Conservation (phyloP, 495 filamentous ascomycete species). For the Gamarada debralockiae region DNA sequence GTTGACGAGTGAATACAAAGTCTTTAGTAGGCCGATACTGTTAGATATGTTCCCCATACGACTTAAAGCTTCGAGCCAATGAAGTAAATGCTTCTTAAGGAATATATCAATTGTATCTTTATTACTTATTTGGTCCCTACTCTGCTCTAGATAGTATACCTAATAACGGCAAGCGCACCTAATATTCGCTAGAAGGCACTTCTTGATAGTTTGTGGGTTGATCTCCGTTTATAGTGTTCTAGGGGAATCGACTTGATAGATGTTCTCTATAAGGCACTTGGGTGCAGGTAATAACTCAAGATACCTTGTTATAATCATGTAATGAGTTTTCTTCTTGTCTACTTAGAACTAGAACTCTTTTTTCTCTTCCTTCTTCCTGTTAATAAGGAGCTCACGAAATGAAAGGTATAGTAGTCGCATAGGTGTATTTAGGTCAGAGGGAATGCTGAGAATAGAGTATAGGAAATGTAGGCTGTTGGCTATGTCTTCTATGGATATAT, state of each 20-base stretch:
- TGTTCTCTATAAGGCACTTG: neutral
- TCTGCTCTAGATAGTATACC: slow-evolving; percentile 33
- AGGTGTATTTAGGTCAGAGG: too few species aligned
- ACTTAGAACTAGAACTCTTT: too few species aligned
- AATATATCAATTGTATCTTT: slow-evolving; percentile 22
- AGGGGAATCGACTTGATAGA: neutral
- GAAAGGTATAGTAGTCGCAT: too few species aligned
- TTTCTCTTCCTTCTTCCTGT: too few species aligned
- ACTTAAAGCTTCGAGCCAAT: slow-evolving; percentile 21
- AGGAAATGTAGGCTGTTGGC: too few species aligned
- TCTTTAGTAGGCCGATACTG: slow-evolving; percentile 19
- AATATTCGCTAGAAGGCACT: neutral
- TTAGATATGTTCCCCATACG: slow-evolving; percentile 31
- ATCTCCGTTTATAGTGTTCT: neutral
- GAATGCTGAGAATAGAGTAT: too few species aligned
- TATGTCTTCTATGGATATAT: too few species aligned
- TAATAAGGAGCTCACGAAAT: too few species aligned
- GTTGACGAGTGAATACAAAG: neutral
- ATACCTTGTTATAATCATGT: too few species aligned
- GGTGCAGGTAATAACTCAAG: too few species aligned
- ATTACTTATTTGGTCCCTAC: slow-evolving; percentile 6
- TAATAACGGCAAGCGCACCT: slow-evolving; percentile 29
- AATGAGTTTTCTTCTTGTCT: too few species aligned
- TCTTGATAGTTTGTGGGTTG: neutral
- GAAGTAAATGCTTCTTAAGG: slow-evolving; percentile 28